phyloP scores from a whole-genome alignment of 345 rosid genomes.

The Rhizophora apiculata region DNA sequence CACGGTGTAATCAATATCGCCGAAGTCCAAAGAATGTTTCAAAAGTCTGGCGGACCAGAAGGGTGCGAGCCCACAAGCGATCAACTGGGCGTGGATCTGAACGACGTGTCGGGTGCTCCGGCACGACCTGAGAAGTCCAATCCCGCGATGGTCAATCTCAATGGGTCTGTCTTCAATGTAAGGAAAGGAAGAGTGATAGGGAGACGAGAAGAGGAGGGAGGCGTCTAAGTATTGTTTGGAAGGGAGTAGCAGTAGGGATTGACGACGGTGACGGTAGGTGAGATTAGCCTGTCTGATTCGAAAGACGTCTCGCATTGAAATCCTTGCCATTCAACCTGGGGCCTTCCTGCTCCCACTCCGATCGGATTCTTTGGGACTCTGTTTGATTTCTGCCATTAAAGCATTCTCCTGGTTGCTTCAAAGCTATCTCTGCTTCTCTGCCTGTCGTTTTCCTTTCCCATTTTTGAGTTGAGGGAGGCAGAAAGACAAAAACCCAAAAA shows the following conservation, averaged over 20 bases:
- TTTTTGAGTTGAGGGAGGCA: too few species aligned
- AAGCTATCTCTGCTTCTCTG: too few species aligned
- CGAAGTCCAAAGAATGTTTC: constrained; percentile 41
- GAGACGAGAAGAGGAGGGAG: constrained; percentile 3
- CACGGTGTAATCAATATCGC: constrained; percentile 38
- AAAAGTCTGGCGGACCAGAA: constrained; percentile 50
- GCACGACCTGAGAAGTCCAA: constrained; percentile 38
- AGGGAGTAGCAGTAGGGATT: neutral
- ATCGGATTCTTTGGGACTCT: neutral
- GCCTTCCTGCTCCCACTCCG: neutral
- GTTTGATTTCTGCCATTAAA: constrained; percentile 23
- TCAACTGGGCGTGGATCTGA: constrained; percentile 59
- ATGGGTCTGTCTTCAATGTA: constrained; percentile 13
- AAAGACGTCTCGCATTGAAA: constrained; percentile 42
- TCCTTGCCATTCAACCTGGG: constrained; percentile 67
- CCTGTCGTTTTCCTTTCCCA: too few species aligned
- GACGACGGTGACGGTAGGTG: neutral
- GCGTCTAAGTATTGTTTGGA: constrained; percentile 5
- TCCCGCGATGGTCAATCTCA: constrained; percentile 19
- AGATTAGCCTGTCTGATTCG: constrained; percentile 30
- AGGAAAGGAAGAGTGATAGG: constrained; percentile 11
- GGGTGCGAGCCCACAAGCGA: constrained; percentile 51
- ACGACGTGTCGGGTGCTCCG: constrained; percentile 28
- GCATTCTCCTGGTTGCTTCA: neutral
- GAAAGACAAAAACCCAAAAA: too few species aligned